Evolutionary conservation across 306 rosid genomes (phyloP).

Genomic region (Malus sylvestris): DNA sequence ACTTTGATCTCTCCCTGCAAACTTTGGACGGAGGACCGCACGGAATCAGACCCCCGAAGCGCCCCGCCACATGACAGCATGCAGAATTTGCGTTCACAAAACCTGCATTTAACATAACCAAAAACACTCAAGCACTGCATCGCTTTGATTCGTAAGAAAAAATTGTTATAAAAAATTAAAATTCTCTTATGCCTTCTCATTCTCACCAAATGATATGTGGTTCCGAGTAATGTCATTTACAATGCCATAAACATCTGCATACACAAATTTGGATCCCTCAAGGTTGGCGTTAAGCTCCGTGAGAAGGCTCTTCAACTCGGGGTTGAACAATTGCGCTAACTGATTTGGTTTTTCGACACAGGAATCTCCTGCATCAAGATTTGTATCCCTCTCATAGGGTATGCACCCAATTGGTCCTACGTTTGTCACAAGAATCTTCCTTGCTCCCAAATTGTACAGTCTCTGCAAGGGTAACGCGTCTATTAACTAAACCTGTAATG

Average conservation of each 20-base stretch:
- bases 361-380: slow-evolving; percentile 36
- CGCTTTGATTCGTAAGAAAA: too few relatives aligned
- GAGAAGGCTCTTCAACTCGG: slow-evolving; percentile 39
- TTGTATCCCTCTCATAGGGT: slow-evolving; percentile 55
- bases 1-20: slow-evolving; percentile 50
- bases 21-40: slow-evolving; percentile 45
- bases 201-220: slow-evolving; percentile 37
- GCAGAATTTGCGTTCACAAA: slow-evolving; percentile 46
- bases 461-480: slow-evolving; percentile 34
- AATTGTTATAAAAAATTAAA: too few relatives aligned
- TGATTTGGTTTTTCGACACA: slow-evolving; percentile 48
- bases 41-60: slow-evolving; percentile 55
- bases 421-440: slow-evolving; percentile 53
- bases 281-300: slow-evolving; percentile 33
- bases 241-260: slow-evolving; percentile 57
- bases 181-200: not conserved
- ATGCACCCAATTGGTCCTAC: slow-evolving; percentile 83
- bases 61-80: slow-evolving; percentile 55
- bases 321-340: slow-evolving; percentile 43
- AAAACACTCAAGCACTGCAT: not conserved
- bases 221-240: slow-evolving; percentile 48
- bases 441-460: slow-evolving; percentile 54
- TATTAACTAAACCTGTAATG: too few relatives aligned
- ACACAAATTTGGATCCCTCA: slow-evolving; percentile 39
- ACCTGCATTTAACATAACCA: slow-evolving; percentile 25